phyloP scores from a whole-genome alignment of 371 early-diverging fungal species.

The Mortierella sp. region DNA sequence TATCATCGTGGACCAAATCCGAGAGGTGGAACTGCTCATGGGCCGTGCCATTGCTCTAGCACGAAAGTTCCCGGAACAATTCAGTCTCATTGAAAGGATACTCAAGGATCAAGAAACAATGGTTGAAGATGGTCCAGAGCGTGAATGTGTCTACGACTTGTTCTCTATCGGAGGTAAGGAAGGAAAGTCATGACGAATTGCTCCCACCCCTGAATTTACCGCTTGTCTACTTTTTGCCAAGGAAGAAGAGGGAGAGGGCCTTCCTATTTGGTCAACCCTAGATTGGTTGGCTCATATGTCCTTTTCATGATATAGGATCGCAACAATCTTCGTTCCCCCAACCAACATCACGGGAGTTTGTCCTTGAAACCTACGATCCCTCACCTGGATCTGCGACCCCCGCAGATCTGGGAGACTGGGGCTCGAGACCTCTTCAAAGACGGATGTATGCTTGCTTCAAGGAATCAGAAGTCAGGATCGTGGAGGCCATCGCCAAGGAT shows the following conservation, averaged over 20 bases:
- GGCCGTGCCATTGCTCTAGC: conserved; percentile 72
- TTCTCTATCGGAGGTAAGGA: conserved; percentile 62
- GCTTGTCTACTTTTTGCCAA: background rate
- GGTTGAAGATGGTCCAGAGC: conserved; percentile 67
- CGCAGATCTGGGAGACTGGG: conserved; percentile 7
- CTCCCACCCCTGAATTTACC: too few relatives aligned
- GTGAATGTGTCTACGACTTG: conserved; percentile 70
- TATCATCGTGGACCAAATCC: conserved; percentile 59
- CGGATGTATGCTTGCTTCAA: conserved; percentile 51
- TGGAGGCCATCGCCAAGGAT: conserved; percentile 50
- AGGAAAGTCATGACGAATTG: too few relatives aligned
- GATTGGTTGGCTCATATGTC: too few relatives aligned
- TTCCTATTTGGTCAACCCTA: too few relatives aligned
- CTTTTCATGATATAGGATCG: conserved; percentile 10
- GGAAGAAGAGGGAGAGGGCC: too few relatives aligned
- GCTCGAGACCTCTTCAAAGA: conserved; percentile 33
- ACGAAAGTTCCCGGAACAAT: conserved; percentile 79
- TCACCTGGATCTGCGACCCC: background rate
- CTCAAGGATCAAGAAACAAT: conserved; percentile 56
- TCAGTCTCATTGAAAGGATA: conserved; percentile 70
- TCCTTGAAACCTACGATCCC: conserved; percentile 52
- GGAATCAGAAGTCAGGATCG: conserved; percentile 47
- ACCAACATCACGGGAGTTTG: conserved; percentile 62
- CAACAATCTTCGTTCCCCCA: conserved; percentile 56
- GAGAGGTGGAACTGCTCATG: conserved; percentile 67